Base-by-base conservation (phyloP, 2,329 filamentous ascomycete species). In the Pseudogymnoascus sp. region DNA sequence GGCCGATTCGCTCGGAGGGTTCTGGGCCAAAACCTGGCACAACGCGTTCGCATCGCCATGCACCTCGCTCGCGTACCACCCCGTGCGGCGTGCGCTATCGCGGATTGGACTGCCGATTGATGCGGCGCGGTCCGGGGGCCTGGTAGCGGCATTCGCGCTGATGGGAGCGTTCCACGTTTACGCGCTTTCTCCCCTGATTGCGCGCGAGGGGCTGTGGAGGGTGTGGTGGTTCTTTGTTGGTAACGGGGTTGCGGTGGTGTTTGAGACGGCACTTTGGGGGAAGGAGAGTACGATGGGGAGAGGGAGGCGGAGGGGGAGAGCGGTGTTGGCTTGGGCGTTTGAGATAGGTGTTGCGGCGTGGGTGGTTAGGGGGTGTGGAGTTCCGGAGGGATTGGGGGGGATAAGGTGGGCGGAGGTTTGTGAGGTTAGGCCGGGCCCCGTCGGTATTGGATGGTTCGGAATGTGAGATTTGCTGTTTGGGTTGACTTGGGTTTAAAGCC, bases 11-110 rank as follows among this genome's bases (percentile, higher is more conserved):
- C 66, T 77, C 37, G 70, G 71, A 1, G 73, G 73, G 2, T 77
- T 77, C 63, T 79, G 77, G 77, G 73, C 73, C 13, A 75, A 77
- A 66, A 77, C 75, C 16, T 79, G 77, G 77, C 77, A 79, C 61
- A 78, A 77, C 62, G 75, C 72, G 0, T 78, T 78, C 65, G 72
- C 76, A 6, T 72, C 75, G 31, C 76, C 77, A 0, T 78, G 76
- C 51, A 72, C 72, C 5, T 75, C 72, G 6, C 71, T 79, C n/a
- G 75, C 74, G 6, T 78, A 78, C 62, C 66, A 65, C 1, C 77
- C 77, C 4, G 66, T 77, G 21, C 70, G 75, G n/a, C 68, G 70
- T 19, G 63, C 68, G 1, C 71, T 78, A 16, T 71, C 71, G 0
- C 70, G 68, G 60, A 68, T 71, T 23, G 72, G 75, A 1, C 64